phyloP scores from a whole-genome alignment of 2,329 filamentous ascomycete species.

The Fusarium tanahbumbuense region DNA sequence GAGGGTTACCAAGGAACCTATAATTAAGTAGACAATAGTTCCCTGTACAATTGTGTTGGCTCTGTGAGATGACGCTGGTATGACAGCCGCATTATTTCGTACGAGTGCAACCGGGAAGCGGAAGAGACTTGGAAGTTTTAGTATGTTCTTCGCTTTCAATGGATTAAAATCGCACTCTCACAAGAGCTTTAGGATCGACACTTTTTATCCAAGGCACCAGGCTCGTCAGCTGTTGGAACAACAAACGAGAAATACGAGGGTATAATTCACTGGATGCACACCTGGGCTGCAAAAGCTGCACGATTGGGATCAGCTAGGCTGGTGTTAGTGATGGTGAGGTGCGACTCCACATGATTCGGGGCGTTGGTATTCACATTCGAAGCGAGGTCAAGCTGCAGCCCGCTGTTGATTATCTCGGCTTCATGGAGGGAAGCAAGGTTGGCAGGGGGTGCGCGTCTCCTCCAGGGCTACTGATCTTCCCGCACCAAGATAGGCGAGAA shows the following conservation, averaged over 20 bases:
- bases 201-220: not conserved
- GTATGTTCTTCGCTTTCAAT: conserved; percentile 10
- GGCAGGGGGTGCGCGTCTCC: conserved; percentile 36
- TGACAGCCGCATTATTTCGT: conserved; percentile 37
- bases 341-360: conserved; percentile 24
- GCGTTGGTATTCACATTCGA: not conserved
- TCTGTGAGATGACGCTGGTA: conserved; percentile 39
- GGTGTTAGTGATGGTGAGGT: conserved; percentile 21
- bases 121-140: conserved; percentile 15
- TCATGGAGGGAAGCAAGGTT: conserved; percentile 23
- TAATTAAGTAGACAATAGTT: conserved; percentile 1
- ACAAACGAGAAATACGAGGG: not conserved
- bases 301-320: not conserved
- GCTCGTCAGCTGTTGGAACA: not conserved
- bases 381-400: not conserved
- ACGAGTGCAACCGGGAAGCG: conserved; percentile 12
- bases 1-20: not conserved
- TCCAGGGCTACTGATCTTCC: conserved; percentile 43
- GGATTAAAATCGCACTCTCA: not conserved
- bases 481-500: conserved; percentile 45
- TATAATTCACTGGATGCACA: conserved; percentile 1
- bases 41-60: not conserved
- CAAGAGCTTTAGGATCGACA: conserved; percentile 1
- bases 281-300: conserved; percentile 2
- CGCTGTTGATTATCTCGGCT: conserved; percentile 7